A percentile compares a stretch with the other conserved stretches of the same genome.
Conservation (phyloP, 208 protist genomes). For the Leishmania martiniquensis region DNA sequence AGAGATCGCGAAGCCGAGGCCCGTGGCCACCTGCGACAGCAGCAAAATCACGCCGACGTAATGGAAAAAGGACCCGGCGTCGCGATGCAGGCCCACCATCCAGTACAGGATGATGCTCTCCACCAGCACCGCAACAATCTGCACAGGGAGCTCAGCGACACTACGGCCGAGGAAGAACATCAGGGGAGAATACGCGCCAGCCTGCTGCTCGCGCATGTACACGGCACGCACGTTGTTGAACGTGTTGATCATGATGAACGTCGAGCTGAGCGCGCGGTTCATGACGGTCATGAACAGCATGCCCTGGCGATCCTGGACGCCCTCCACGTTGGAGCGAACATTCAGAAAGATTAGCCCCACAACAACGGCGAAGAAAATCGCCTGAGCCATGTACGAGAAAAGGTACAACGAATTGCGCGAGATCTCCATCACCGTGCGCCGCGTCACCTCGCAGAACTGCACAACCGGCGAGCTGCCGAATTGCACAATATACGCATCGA, state of each 20-base stretch:
- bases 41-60: constrained; percentile 55
- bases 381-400: constrained; percentile 44
- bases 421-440: constrained; percentile 44
- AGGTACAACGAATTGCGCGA: constrained; percentile 50
- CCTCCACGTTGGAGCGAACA: constrained; percentile 42
- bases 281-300: constrained; percentile 72
- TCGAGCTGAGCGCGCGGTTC: constrained; percentile 59
- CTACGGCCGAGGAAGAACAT: constrained; percentile 53
- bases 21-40: constrained; percentile 52
- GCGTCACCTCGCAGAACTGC: constrained; percentile 64
- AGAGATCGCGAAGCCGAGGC: constrained; percentile 63
- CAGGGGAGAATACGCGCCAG: constrained; percentile 64
- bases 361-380: constrained; percentile 66
- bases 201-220: constrained; percentile 71
- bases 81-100: constrained; percentile 47
- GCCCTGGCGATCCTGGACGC: constrained; percentile 58
- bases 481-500: constrained; percentile 52
- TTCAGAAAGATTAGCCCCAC: constrained; percentile 79
- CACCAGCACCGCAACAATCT: constrained; percentile 44
- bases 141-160: constrained; percentile 59
- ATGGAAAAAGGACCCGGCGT: constrained; percentile 59
- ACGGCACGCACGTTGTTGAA: constrained; percentile 54
- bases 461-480: constrained; percentile 48
- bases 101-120: constrained; percentile 71
- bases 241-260: constrained; percentile 56